Conservation (phyloP, 139 green algal species). For the Zygnema cylindricum region DNA sequence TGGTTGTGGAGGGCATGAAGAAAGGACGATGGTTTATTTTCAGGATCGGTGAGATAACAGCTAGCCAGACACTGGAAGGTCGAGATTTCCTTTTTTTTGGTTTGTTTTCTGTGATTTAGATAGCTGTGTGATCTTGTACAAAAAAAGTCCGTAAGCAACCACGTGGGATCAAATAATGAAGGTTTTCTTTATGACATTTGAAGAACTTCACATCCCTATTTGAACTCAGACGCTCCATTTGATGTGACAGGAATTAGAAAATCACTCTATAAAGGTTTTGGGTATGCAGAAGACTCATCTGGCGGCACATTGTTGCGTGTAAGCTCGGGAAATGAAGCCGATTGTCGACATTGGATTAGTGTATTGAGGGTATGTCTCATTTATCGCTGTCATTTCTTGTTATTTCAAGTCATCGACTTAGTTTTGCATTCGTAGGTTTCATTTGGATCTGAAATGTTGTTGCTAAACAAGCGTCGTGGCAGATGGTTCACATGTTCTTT, state of each 20-base stretch:
- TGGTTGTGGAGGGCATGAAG: slow-evolving; percentile 4
- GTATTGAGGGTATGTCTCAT: background rate
- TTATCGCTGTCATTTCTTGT: no score
- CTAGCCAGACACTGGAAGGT: no score
- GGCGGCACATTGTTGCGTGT: background rate
- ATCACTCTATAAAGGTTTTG: background rate
- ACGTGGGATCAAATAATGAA: background rate
- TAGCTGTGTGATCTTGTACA: background rate
- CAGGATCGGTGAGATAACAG: background rate
- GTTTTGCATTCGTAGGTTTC: no score
- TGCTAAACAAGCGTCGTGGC: no score
- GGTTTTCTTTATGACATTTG: slow-evolving; percentile 12
- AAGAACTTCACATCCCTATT: background rate
- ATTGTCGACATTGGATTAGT: slow-evolving; percentile 3
- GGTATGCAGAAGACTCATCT: background rate
- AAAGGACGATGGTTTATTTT: background rate
- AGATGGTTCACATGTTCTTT: no score
- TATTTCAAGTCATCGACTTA: no score
- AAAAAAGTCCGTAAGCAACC: background rate
- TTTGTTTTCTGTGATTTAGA: background rate
- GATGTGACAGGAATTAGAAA: background rate
- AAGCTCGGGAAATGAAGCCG: background rate
- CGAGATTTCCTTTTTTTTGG: background rate
- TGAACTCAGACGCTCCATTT: background rate
- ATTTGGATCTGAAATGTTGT: no score